Percentiles rank a stretch among this genome's conserved stretches.
Evolutionary conservation across 2,329 filamentous ascomycete species (phyloP).

Genomic region (Didymella pinodella): DNA sequence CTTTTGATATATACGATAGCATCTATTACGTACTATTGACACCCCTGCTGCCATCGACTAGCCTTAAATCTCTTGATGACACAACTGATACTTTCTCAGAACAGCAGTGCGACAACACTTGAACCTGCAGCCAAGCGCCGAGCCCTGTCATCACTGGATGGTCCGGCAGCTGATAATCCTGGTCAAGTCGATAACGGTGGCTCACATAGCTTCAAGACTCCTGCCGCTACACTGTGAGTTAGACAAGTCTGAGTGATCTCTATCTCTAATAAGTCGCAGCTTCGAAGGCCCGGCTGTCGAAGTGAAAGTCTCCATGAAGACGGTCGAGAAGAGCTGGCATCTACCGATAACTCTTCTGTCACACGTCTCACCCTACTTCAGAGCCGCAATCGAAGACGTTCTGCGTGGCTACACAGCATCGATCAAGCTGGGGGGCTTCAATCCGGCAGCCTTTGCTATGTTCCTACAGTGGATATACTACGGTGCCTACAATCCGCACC

Average conservation of each 20-base stretch:
- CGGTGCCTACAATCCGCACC: neutral
- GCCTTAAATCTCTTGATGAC: neutral
- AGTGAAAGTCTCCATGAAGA: neutral
- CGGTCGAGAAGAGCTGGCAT: neutral
- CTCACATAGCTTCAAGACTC: neutral
- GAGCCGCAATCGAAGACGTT: neutral
- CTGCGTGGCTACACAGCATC: neutral
- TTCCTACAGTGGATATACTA: neutral
- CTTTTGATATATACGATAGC: neutral
- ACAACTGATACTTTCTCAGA: neutral
- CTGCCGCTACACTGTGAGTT: neutral
- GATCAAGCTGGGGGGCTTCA: neutral
- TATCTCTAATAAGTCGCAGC: neutral
- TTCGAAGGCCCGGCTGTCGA: neutral
- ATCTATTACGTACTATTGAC: neutral
- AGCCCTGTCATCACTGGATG: neutral
- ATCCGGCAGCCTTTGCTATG: neutral
- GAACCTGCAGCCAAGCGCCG: neutral
- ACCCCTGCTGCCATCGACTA: neutral
- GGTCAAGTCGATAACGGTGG: neutral
- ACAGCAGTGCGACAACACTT: neutral
- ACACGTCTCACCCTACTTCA: neutral
- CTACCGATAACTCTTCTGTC: neutral
- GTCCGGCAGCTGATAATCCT: neutral
- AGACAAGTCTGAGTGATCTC: neutral